These are phyloP conservation scores for Colletotrichum tabaci DNA, from an alignment of 2,329 filamentous ascomycete genomes.

Conservation along the genomic window DNA sequence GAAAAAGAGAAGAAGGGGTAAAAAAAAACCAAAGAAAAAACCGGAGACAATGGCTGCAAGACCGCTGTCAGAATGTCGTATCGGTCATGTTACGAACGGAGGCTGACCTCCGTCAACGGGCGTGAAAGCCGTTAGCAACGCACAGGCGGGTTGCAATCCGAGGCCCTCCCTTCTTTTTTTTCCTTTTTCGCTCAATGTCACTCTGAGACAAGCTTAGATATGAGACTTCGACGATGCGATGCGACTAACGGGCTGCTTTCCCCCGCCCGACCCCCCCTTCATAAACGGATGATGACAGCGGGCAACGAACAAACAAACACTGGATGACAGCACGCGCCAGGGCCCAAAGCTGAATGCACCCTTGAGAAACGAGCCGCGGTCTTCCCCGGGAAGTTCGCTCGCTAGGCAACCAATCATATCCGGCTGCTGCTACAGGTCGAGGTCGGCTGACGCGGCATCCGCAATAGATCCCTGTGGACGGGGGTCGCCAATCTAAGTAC, in stretches of 20 bases:
- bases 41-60: not conserved
- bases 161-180: not conserved
- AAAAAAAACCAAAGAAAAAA: no score
- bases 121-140: not conserved
- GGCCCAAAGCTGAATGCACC: constrained; percentile 2
- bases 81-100: not conserved
- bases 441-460: constrained; percentile 35
- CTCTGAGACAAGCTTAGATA: constrained; percentile 20
- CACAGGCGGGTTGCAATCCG: not conserved
- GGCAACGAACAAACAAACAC: constrained; percentile 11
- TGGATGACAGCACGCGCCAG: constrained; percentile 33
- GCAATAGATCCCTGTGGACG: constrained; percentile 8
- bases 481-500: not conserved
- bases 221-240: constrained; percentile 23
- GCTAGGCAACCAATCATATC: constrained; percentile 17
- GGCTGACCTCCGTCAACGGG: not conserved
- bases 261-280: no score
- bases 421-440: not conserved
- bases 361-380: not conserved
- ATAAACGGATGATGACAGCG: not conserved
- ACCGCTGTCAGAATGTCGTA: not conserved
- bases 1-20: no score
- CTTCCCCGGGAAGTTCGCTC: not conserved
- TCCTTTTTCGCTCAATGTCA: not conserved
- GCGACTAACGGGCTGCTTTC: constrained; percentile 9